phyloP scores from a whole-genome alignment of 1,284 basidiomycete genomes.

The Psilocybe mexicana region DNA sequence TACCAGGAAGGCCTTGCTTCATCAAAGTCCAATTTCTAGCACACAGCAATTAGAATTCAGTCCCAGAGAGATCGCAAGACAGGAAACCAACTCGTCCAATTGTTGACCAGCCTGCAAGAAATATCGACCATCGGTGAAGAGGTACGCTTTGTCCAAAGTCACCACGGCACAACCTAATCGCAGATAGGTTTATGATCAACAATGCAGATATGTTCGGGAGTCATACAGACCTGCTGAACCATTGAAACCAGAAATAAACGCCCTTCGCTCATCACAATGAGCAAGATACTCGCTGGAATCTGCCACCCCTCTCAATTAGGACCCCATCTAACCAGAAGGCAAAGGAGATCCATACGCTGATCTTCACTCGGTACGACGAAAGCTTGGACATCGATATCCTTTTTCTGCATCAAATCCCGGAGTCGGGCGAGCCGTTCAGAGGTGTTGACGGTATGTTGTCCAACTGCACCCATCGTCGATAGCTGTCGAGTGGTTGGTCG shows the following conservation, averaged over 20 bases:
- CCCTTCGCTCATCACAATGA: slow-evolving; percentile 80
- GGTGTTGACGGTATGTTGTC: slow-evolving; percentile 60
- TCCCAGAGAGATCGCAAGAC: neutral
- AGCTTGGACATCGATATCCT: slow-evolving; percentile 60
- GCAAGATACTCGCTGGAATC: slow-evolving; percentile 93
- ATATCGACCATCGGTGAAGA: slow-evolving; percentile 95
- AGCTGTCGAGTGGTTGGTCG: slow-evolving; percentile 3
- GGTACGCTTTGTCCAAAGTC: slow-evolving; percentile 68
- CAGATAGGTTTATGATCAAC: neutral
- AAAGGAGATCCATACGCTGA: slow-evolving; percentile 62
- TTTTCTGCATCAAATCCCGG: slow-evolving; percentile 65
- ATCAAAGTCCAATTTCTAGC: slow-evolving; percentile 88
- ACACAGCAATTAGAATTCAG: slow-evolving; percentile 4
- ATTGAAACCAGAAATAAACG: slow-evolving; percentile 89
- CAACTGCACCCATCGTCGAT: slow-evolving; percentile 36
- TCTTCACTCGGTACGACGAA: slow-evolving; percentile 87
- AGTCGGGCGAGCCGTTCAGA: slow-evolving; percentile 59
- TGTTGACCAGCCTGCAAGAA: slow-evolving; percentile 92
- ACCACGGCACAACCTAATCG: slow-evolving; percentile 76
- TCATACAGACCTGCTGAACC: slow-evolving; percentile 81
- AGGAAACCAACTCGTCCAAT: slow-evolving; percentile 65
- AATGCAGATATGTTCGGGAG: neutral
- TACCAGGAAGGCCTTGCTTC: slow-evolving; percentile 84
- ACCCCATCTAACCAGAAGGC: neutral
- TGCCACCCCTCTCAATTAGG: slow-evolving; percentile 25